These are phyloP conservation scores for Solanum hybrid DNA, from an alignment of 305 asterid species.

Conservation along the genomic window DNA sequence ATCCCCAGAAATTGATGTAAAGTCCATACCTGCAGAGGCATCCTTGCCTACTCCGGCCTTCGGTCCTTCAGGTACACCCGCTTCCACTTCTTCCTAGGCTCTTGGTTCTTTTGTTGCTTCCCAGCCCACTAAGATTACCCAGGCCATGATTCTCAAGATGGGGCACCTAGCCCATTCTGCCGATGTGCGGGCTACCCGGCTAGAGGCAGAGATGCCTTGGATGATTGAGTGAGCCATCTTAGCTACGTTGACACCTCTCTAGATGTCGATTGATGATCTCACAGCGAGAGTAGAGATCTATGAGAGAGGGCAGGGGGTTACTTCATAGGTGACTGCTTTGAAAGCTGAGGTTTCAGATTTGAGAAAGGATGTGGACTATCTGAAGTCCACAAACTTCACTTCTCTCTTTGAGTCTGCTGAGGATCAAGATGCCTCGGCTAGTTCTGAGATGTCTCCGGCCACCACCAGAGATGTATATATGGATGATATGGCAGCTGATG, in stretches of 20 bases:
- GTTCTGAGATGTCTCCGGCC: no score
- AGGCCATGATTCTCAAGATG: no score
- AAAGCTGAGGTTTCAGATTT: not conserved
- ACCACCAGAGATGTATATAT: no score
- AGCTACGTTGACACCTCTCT: not conserved
- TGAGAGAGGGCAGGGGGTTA: not conserved
- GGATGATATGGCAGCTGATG: no score
- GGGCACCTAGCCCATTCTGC: not conserved
- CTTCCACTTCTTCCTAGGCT: not conserved
- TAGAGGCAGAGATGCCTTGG: fast-evolving
- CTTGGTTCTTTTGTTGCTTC: not conserved
- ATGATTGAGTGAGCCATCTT: not conserved
- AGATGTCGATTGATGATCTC: no score
- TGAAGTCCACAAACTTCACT: no score
- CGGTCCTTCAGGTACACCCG: not conserved
- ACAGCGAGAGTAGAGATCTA: not conserved
- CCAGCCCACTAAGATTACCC: no score
- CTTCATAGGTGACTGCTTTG: fast-evolving
- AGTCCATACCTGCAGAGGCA: not conserved
- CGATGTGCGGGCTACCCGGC: not conserved
- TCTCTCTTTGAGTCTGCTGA: no score
- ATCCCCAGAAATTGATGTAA: no score
- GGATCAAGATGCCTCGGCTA: no score
- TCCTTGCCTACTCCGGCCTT: not conserved
- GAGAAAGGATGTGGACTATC: not conserved